Base-by-base conservation (phyloP, 164 flowering plant species). In the Warburgia ugandensis region DNA sequence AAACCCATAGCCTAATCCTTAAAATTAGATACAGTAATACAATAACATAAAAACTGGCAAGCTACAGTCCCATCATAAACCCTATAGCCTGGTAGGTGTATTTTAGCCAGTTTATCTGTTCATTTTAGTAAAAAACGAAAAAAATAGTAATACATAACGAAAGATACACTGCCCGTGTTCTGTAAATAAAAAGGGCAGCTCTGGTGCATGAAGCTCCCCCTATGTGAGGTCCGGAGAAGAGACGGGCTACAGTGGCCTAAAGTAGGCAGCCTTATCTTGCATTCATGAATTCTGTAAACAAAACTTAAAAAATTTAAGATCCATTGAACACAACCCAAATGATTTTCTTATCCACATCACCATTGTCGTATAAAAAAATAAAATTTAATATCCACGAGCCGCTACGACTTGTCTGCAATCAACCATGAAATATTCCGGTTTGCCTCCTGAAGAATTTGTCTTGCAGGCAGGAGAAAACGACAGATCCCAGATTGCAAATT, bases 361-460 rank as follows among this genome's bases (percentile, higher is more conserved):
- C 23, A 2, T 52, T 52, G 56, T 52, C 56, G 8, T 40, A 26
- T 52, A 45, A n/a, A n/a, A n/a, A n/a, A n/a, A n/a, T n/a, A n/a
- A n/a, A n/a, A n/a, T n/a, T n/a, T n/a, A n/a, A n/a, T n/a, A n/a
- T n/a, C n/a, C n/a, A n/a, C n/a, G 41, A 37, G 41, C 41, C 41
- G 41, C 14, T 14, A 37, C 41, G 4, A 20, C 16, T 37, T 37
- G 10, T 37, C 41, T 16, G 41, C 17, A 37, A 37, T 37, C 14
- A 37, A 37, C 41, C 2, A 37, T 37, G 41, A 37, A 37, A 45
- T 23, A 23, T 26, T n/a, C 31, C 17, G 32, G 31, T 27, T 26
- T 26, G 12, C 5, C 30, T 45, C 48, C 6, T 27, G 0, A 45
- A 22, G 6, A 26, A 45, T 13, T 45, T 45, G 48, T 45, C 48